Conservation (phyloP, 257 asterid genomes). For the Jacaranda mimosifolia region DNA sequence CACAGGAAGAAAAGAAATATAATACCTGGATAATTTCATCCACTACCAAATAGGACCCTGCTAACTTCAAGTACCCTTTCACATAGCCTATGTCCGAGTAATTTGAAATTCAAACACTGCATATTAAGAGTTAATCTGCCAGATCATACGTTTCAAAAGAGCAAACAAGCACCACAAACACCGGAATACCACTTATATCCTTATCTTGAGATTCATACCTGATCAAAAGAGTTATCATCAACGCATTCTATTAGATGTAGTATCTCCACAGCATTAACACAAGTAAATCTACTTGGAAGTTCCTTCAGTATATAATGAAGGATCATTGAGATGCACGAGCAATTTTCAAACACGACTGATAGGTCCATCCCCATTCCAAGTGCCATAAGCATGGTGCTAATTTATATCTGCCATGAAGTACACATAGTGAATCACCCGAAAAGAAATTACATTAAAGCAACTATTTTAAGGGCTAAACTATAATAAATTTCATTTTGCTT, state of each 20-base stretch:
- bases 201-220: conserved; percentile 55
- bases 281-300: conserved; percentile 69
- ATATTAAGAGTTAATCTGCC: conserved; percentile 51
- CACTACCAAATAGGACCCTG: conserved; percentile 53
- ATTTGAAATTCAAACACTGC: conserved; percentile 89
- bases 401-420: conserved; percentile 53
- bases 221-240: conserved; percentile 69
- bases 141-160: conserved; percentile 36
- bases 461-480: conserved; percentile 14
- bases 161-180: conserved; percentile 38
- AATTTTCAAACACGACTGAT: conserved; percentile 57
- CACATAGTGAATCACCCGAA: conserved; percentile 28
- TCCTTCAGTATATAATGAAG: conserved; percentile 81
- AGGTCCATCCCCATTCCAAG: conserved; percentile 69
- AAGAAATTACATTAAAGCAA: conserved; percentile 9
- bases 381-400: conserved; percentile 59
- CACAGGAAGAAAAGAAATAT: neutral
- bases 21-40: conserved; percentile 81
- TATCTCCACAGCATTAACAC: conserved; percentile 68
- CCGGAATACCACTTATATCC: conserved; percentile 21
- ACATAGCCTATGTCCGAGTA: conserved; percentile 84
- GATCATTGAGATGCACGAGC: conserved; percentile 62
- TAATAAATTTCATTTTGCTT: neutral
- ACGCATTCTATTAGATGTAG: conserved; percentile 68
- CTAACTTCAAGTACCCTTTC: conserved; percentile 71